Evolutionary conservation across 805 yeast genomes (phyloP).

Genomic region (Schwanniomyces pseudopolymorphus): DNA sequence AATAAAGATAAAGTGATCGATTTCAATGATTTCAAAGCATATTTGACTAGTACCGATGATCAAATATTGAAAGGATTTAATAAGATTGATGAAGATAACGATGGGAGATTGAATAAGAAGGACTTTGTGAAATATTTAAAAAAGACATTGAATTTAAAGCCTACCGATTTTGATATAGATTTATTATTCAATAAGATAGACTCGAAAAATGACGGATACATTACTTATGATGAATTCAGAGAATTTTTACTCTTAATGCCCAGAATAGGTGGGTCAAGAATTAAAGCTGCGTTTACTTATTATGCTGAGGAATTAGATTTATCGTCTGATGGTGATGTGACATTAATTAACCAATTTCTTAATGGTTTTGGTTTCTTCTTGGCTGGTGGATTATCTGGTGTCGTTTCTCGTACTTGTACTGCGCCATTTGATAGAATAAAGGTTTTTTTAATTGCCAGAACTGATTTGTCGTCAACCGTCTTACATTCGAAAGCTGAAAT

Average conservation of each 20-base stretch:
- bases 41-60: slow-evolving; percentile 64
- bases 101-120: slow-evolving; percentile 62
- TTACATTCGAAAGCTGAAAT: slow-evolving; percentile 54
- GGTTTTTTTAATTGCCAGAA: slow-evolving; percentile 89
- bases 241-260: slow-evolving; percentile 84
- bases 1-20: slow-evolving; percentile 58
- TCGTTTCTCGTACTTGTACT: slow-evolving; percentile 91
- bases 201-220: slow-evolving; percentile 57
- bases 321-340: slow-evolving; percentile 90
- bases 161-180: slow-evolving; percentile 53
- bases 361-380: slow-evolving; percentile 88
- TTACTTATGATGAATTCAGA: slow-evolving; percentile 84
- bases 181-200: slow-evolving; percentile 57
- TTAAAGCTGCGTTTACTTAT: slow-evolving; percentile 76
- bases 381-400: slow-evolving; percentile 96
- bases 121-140: slow-evolving; percentile 70
- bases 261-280: slow-evolving; percentile 69
- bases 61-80: slow-evolving; percentile 70
- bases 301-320: slow-evolving; percentile 78
- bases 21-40: slow-evolving; percentile 64
- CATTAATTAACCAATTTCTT: slow-evolving; percentile 72
- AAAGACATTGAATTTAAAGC: slow-evolving; percentile 50
- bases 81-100: slow-evolving; percentile 67
- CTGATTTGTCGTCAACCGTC: slow-evolving; percentile 72
- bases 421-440: slow-evolving; percentile 96